Percentiles rank a stretch among this genome's conserved stretches.
Conservation (phyloP, 2,329 filamentous ascomycete species). For the Pestalotiopsis fici region DNA sequence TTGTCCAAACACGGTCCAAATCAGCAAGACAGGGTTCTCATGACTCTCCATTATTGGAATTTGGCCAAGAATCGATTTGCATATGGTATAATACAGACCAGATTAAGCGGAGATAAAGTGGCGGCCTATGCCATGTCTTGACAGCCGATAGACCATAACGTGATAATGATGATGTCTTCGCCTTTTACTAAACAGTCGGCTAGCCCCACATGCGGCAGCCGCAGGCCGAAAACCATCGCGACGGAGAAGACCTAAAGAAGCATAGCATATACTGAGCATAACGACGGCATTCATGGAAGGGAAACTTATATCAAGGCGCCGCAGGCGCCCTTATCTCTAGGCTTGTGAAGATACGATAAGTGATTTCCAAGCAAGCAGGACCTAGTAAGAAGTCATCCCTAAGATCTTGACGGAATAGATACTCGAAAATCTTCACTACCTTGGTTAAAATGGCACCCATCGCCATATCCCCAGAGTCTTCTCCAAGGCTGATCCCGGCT, state of each 20-base stretch:
- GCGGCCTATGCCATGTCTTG: background rate
- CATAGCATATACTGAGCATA: background rate
- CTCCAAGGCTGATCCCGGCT: background rate
- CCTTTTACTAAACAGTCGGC: background rate
- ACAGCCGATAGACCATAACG: background rate
- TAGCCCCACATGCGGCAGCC: background rate
- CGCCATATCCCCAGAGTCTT: background rate
- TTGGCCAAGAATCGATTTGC: background rate
- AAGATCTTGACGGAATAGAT: background rate
- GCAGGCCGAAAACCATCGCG: background rate
- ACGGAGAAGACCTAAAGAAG: background rate
- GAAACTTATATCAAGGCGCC: background rate
- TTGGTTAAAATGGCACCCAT: background rate
- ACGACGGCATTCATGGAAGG: background rate
- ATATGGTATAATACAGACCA: background rate
- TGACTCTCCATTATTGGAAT: background rate
- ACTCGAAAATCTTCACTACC: background rate
- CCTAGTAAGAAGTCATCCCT: background rate
- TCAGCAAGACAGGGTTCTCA: background rate
- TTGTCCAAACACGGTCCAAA: background rate
- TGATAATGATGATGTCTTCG: background rate
- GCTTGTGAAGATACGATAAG: background rate
- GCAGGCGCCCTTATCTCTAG: background rate
- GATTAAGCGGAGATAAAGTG: background rate
- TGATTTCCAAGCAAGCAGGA: background rate